Percentiles rank a stretch among this genome's conserved stretches.
Evolutionary conservation across 164 flowering plant genomes (phyloP).

Genomic region (Paratinospora sagittata): DNA sequence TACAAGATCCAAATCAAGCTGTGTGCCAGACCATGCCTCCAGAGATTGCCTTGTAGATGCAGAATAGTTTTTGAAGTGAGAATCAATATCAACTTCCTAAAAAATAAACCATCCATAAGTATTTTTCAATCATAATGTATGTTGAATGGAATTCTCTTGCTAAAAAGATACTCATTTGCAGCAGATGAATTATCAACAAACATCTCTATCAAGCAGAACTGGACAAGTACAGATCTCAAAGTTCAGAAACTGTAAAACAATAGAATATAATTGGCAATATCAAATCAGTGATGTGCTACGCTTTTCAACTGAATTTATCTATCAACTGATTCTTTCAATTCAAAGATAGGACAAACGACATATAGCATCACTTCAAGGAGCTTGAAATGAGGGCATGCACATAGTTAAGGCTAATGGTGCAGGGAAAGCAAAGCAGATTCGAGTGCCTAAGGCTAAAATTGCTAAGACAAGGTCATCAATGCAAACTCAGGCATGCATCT

Average conservation of each 20-base stretch:
- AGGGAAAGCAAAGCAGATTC: no score
- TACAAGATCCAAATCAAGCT: constrained; percentile 88
- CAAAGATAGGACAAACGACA: no score
- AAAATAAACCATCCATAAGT: constrained; percentile 12
- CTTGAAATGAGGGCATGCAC: no score
- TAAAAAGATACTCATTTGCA: background rate
- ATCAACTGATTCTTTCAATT: no score
- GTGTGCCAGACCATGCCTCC: constrained; percentile 84
- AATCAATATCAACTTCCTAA: constrained; percentile 71
- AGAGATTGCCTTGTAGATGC: constrained; percentile 62
- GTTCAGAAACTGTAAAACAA: background rate
- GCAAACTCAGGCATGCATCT: background rate
- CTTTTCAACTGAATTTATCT: no score
- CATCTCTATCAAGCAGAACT: background rate
- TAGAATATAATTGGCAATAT: background rate
- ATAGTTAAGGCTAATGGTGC: no score
- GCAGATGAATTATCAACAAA: background rate
- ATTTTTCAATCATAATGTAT: background rate
- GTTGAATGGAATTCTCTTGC: background rate
- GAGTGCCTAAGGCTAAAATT: no score
- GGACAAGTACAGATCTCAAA: background rate
- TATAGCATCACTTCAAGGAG: no score
- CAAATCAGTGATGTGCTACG: background rate
- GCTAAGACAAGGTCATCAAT: no score
- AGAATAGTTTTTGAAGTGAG: constrained; percentile 60